Conservation (phyloP, 176 grass and related monocot species). For the Avena eriantha region DNA sequence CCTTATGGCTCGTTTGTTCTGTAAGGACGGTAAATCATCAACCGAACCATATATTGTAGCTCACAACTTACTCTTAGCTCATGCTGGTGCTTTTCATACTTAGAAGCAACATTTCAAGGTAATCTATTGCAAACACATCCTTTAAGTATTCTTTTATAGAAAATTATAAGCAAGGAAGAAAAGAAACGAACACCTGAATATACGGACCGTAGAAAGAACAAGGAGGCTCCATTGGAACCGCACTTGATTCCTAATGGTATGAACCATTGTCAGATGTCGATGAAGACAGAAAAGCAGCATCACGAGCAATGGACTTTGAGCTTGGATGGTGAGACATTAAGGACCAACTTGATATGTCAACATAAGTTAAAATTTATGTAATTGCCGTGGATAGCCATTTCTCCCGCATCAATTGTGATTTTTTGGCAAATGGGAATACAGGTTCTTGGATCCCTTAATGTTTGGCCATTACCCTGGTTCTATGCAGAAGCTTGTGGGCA, state of each 20-base stretch:
- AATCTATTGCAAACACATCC: constrained; percentile 12
- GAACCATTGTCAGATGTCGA: constrained; percentile 67
- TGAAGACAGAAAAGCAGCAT: constrained; percentile 78
- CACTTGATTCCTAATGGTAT: constrained; percentile 91
- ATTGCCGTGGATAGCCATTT: constrained; percentile 13
- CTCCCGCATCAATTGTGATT: constrained; percentile 26
- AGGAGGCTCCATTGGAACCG: constrained; percentile 64
- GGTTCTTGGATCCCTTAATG: constrained; percentile 90
- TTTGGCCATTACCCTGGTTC: constrained; percentile 80
- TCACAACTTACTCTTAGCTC: constrained; percentile 83
- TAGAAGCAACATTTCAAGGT: constrained; percentile 87
- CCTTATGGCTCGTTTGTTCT: constrained; percentile 79
- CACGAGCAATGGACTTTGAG: constrained; percentile 90
- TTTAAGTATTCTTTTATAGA: neutral
- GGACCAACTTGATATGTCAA: constrained; percentile 13
- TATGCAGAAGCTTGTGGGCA: constrained; percentile 81
- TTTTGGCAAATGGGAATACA: constrained; percentile 50
- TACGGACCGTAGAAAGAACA: constrained; percentile 65
- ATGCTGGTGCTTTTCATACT: constrained; percentile 71
- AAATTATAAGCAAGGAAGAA: neutral
- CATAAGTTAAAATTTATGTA: constrained; percentile 4
- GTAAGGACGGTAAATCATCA: constrained; percentile 76
- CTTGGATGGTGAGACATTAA: constrained; percentile 77
- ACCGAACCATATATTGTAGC: constrained; percentile 88
- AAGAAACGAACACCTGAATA: neutral